phyloP scores from a whole-genome alignment of 805 yeast genomes.

The Yamadazyma sp. region DNA sequence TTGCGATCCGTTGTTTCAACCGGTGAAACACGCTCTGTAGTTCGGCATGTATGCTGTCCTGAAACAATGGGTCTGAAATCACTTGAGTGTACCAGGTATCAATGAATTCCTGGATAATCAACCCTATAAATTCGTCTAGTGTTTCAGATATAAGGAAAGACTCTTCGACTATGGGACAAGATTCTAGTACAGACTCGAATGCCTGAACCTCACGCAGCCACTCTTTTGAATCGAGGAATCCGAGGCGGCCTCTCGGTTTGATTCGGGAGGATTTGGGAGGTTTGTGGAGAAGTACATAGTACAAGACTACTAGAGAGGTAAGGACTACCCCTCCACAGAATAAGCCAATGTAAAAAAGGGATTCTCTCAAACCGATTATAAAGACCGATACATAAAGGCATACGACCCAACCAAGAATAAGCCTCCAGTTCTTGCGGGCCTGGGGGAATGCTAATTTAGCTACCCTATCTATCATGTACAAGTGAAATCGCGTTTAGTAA shows the following conservation, averaged over 20 bases:
- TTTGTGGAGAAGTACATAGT: slow-evolving; percentile 8
- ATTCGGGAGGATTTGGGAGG: slow-evolving; percentile 1
- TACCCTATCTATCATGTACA: background rate
- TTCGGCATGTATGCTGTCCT: slow-evolving; percentile 43
- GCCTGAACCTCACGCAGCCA: slow-evolving; percentile 9
- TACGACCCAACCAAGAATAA: background rate
- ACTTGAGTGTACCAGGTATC: slow-evolving; percentile 55
- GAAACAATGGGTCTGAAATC: slow-evolving; percentile 30
- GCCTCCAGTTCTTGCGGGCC: background rate
- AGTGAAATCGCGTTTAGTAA: background rate
- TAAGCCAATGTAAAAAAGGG: slow-evolving; percentile 1
- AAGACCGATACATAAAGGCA: background rate
- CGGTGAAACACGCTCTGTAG: slow-evolving; percentile 41
- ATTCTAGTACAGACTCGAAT: background rate
- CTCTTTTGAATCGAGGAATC: slow-evolving; percentile 8
- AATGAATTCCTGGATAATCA: slow-evolving; percentile 54
- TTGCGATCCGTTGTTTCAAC: slow-evolving; percentile 42
- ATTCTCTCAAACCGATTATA: background rate
- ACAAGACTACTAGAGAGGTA: background rate
- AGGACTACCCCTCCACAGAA: slow-evolving; percentile 4
- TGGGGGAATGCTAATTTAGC: background rate
- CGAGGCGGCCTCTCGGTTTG: slow-evolving; percentile 3
- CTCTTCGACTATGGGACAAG: slow-evolving; percentile 40
- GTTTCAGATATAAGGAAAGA: slow-evolving; percentile 54
- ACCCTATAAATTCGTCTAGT: slow-evolving; percentile 48